These are phyloP conservation scores for Metschnikowia kofuensis DNA, from an alignment of 805 yeast genomes.

Conservation along the genomic window DNA sequence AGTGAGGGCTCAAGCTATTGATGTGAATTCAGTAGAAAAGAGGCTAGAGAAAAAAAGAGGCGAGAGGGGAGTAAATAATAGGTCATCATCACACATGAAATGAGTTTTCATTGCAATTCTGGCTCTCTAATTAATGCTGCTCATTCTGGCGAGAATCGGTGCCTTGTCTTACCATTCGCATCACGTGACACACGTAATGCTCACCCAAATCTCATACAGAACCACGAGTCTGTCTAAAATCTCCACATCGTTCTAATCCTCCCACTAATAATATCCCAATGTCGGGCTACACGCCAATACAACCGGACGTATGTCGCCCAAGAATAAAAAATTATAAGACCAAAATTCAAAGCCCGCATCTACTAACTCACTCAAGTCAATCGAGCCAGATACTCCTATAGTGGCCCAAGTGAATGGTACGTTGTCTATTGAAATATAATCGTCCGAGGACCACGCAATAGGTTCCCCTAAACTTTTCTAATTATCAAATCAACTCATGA, in stretches of 20 bases:
- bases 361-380: slow-evolving; percentile 8
- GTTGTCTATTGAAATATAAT: background rate
- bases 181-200: background rate
- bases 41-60: no score
- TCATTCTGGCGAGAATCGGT: no score
- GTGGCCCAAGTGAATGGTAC: slow-evolving; percentile 4
- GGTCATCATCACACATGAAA: no score
- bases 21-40: no score
- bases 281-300: slow-evolving; percentile 12
- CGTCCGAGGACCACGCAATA: no score
- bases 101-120: no score
- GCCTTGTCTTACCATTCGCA: background rate
- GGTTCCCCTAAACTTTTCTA: no score
- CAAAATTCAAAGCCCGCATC: background rate
- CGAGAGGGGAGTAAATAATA: no score
- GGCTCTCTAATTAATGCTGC: no score
- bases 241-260: background rate
- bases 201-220: background rate
- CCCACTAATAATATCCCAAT: background rate
- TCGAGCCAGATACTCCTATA: slow-evolving; percentile 8
- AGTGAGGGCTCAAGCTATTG: no score
- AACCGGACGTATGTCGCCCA: slow-evolving; percentile 9
- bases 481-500: no score
- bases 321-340: background rate
- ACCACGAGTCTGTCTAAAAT: background rate